Base-by-base conservation (phyloP, 306 rosid genomes). In the Corylus heterophylla region DNA sequence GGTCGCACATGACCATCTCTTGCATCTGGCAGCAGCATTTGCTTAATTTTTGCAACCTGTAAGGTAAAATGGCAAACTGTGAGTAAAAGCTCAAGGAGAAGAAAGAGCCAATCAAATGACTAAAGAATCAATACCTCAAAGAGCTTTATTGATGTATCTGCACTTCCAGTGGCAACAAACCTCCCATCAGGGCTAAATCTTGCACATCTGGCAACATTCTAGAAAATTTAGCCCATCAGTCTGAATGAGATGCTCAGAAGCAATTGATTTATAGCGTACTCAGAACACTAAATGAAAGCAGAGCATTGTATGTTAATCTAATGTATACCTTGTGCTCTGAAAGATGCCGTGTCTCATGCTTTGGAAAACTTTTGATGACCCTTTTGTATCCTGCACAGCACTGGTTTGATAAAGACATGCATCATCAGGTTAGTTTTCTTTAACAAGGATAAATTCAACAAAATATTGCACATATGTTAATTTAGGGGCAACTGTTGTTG, bases 131-230 rank as follows among this genome's bases (percentile, higher is more conserved):
- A 61, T 82, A 92, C 98, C 97, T 91, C 97, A 85, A 91, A 94
- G 49, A 92, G 89, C 89, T 94, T 94, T 84, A 94, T 92, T 52
- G 98, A 94, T 16, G 93, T 85, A 75, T 92, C 97, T 22, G 98
- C 89, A 88, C 98, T 94, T 83, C 98, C 98, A 2, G 97, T 88
- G 73, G 97, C 97, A 76, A 92, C 89, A 89, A 88, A 90, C 80
- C 84, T 88, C 84, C 98, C 97, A 70, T 94, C 97, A 62, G 90
- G 90, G 84, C 97, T 91, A 89, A 92, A 94, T 80, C 89, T 87
- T 63, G 97, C 97, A 89, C 97, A 94, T 88, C 98, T 92, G 86
- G 90, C 98, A 81, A 92, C 85, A 89, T 92, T 94, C 97, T 94
- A 89, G 86, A 90, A 87, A 81, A 74, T 81, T 88, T 72, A 87